Conservation (phyloP, 23 red algal species). For the Agarophyton chilense region DNA sequence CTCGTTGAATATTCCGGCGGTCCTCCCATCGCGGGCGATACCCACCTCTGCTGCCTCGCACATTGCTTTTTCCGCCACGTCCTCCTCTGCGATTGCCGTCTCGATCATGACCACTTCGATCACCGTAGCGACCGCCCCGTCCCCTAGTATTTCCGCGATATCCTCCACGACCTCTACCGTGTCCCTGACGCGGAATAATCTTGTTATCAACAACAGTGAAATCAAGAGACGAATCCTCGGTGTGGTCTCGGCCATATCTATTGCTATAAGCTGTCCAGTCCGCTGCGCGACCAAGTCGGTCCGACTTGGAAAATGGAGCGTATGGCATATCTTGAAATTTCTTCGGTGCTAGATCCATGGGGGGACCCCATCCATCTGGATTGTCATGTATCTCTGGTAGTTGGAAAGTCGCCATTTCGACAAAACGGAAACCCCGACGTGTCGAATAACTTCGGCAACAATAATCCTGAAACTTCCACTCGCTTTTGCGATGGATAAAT, state of each 20-base stretch:
- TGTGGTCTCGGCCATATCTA: conserved; percentile 37
- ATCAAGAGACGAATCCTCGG: conserved; percentile 65
- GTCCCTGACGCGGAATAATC: conserved; percentile 44
- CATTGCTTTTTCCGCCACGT: conserved; percentile 15
- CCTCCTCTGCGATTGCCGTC: conserved; percentile 4
- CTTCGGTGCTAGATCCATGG: conserved; percentile 88
- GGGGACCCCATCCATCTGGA: conserved; percentile 94
- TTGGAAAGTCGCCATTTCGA: conserved; percentile 66
- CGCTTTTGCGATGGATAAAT: too few relatives aligned
- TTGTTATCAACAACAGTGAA: conserved; percentile 88
- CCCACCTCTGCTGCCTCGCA: conserved; percentile 19
- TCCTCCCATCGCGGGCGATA: conserved; percentile 84
- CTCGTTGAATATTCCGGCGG: conserved; percentile 68
- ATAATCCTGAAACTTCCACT: neutral
- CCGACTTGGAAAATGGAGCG: conserved; percentile 95
- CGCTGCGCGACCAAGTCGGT: conserved; percentile 88
- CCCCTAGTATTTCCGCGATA: conserved; percentile 73
- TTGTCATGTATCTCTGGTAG: conserved; percentile 85
- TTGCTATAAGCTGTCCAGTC: conserved; percentile 74
- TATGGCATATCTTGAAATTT: conserved; percentile 98
- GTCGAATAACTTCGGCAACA: neutral
- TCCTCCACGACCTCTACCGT: conserved; percentile 64
- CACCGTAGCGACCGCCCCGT: conserved; percentile 50
- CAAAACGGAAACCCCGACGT: neutral
- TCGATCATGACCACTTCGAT: conserved; percentile 41